phyloP scores from a whole-genome alignment of 2,329 filamentous ascomycete species.

The Hymenoscyphus fraxineus region DNA sequence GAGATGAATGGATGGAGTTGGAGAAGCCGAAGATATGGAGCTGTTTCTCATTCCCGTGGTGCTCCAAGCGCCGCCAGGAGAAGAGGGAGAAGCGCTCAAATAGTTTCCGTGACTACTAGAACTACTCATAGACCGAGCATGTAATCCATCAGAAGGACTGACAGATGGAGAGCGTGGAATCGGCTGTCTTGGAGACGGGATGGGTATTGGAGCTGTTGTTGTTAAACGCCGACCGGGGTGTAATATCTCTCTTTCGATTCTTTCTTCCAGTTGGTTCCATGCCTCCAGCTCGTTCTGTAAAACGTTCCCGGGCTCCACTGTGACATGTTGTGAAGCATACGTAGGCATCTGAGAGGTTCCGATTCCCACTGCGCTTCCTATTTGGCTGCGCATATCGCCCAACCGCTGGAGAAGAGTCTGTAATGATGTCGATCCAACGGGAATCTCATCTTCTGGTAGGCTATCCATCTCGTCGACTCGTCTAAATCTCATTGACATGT shows the following conservation, averaged over 20 bases:
- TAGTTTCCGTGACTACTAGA: constrained; percentile 12
- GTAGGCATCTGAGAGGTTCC: not conserved
- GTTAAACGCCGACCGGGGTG: constrained; percentile 17
- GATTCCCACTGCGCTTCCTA: constrained; percentile 22
- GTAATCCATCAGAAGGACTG: constrained; percentile 15
- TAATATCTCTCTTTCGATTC: constrained; percentile 25
- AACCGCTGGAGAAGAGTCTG: constrained; percentile 19
- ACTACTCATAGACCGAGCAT: constrained; percentile 9
- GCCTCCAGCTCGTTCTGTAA: constrained; percentile 23
- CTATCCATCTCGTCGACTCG: constrained; percentile 21
- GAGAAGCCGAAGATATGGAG: constrained; percentile 17
- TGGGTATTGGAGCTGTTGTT: constrained; percentile 16
- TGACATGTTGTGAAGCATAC: not conserved
- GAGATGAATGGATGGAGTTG: constrained; percentile 14
- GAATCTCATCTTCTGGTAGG: constrained; percentile 5
- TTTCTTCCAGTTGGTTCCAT: constrained; percentile 23
- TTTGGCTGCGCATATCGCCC: constrained; percentile 20
- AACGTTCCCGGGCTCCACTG: constrained; percentile 15
- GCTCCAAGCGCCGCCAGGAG: constrained; percentile 10
- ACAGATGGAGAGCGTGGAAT: constrained; percentile 10
- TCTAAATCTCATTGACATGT: constrained; percentile 24
- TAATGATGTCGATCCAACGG: constrained; percentile 6
- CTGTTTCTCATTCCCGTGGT: constrained; percentile 14
- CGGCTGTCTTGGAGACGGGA: constrained; percentile 7
- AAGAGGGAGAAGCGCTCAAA: constrained; percentile 16